These are phyloP conservation scores for Paramyrothecium roridum DNA, from an alignment of 2,329 filamentous ascomycete genomes.

Conservation along the genomic window DNA sequence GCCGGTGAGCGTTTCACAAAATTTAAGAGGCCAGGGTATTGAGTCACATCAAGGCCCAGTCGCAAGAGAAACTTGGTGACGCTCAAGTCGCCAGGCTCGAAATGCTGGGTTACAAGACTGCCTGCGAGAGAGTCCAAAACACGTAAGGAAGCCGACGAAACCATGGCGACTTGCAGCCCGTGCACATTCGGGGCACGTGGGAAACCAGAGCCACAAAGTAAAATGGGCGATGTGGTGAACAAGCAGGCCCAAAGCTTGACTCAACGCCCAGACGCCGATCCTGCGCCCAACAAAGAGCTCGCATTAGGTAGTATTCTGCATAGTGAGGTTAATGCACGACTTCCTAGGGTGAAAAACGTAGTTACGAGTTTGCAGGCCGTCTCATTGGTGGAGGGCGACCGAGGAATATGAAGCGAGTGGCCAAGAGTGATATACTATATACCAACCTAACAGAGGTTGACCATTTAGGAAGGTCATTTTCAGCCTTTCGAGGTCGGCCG, in stretches of 20 bases:
- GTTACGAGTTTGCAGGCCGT: no score
- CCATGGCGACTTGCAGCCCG: not conserved
- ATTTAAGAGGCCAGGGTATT: conserved; percentile 5
- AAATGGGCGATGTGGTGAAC: no score
- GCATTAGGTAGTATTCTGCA: no score
- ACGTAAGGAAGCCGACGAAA: not conserved
- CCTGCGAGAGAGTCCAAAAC: not conserved
- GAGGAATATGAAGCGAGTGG: no score
- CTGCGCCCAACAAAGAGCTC: no score
- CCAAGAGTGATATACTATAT: no score
- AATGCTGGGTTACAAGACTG: not conserved
- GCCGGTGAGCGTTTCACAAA: not conserved
- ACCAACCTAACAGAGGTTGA: not conserved
- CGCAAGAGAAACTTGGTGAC: conserved; percentile 9
- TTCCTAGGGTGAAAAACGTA: no score
- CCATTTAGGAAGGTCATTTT: not conserved
- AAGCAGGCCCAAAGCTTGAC: no score
- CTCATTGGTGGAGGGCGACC: no score
- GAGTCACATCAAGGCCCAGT: conserved; percentile 8
- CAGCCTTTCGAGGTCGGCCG: not conserved
- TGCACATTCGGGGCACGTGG: not conserved
- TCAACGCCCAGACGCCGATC: no score
- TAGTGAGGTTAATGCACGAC: no score
- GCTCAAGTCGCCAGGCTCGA: conserved; percentile 9
- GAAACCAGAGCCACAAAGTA: no score